Conservation (phyloP, 331 rosid species). For the Rhamnella rubrinervis region DNA sequence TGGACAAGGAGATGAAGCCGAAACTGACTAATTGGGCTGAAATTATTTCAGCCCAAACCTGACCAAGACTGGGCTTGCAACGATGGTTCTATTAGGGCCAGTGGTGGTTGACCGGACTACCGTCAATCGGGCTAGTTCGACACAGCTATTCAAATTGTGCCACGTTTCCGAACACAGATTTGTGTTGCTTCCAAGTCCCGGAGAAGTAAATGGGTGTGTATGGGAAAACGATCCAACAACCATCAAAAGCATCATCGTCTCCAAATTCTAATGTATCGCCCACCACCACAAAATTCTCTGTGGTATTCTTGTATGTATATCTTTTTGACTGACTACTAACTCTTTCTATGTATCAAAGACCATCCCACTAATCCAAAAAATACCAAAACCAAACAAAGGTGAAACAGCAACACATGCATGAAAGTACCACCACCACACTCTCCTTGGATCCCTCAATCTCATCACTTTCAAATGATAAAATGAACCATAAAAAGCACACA, state of each 20-base stretch:
- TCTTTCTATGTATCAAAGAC: constrained; percentile 25
- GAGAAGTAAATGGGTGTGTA: neutral
- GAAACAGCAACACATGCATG: constrained; percentile 55
- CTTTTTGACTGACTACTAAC: constrained; percentile 55
- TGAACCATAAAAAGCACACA: constrained; percentile 29
- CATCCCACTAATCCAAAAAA: constrained; percentile 10
- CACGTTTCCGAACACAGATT: no score
- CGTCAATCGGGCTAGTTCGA: neutral
- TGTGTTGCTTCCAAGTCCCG: no score
- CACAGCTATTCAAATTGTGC: no score
- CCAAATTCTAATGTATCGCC: constrained; percentile 18
- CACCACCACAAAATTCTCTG: constrained; percentile 28
- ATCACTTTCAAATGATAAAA: constrained; percentile 70
- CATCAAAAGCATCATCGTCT: constrained; percentile 46
- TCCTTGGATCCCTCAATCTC: constrained; percentile 83
- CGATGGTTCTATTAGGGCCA: neutral
- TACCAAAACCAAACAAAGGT: constrained; percentile 13
- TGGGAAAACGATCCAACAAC: constrained; percentile 55
- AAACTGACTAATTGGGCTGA: no score
- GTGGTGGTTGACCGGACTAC: no score
- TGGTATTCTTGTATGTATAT: constrained; percentile 17
- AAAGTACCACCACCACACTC: constrained; percentile 47
- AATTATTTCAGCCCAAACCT: no score
- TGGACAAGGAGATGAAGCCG: no score
- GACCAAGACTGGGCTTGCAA: neutral